phyloP scores from a whole-genome alignment of 1,139 yeast species.

The Blastobotrys ciferrii region DNA sequence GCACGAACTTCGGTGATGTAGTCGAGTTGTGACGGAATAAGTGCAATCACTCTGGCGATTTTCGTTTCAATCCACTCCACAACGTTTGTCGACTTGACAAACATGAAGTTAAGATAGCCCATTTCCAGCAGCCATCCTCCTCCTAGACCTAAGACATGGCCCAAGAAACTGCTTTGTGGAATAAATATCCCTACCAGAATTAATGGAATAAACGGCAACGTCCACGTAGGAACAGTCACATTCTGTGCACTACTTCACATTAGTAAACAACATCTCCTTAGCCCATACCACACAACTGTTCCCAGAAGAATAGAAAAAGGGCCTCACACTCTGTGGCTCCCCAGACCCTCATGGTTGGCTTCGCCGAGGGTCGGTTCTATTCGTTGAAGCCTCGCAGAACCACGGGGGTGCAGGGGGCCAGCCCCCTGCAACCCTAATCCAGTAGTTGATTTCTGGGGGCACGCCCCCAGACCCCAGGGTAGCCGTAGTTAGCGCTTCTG shows the following conservation, averaged over 20 bases:
- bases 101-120: constrained; percentile 54
- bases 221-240: constrained; percentile 55
- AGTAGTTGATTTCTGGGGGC: too few species aligned
- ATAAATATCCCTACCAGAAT: constrained; percentile 48
- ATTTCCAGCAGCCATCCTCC: constrained; percentile 55
- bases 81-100: constrained; percentile 62
- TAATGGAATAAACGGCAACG: constrained; percentile 57
- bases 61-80: constrained; percentile 66
- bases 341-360: too few species aligned
- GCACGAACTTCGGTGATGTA: constrained; percentile 60
- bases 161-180: constrained; percentile 67
- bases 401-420: too few species aligned
- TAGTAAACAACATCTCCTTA: too few species aligned
- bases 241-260: constrained; percentile 21
- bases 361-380: too few species aligned
- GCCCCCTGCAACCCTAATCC: too few species aligned
- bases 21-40: constrained; percentile 53
- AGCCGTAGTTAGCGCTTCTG: too few species aligned
- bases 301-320: too few species aligned
- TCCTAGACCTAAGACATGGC: constrained; percentile 58
- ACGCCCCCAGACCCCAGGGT: too few species aligned
- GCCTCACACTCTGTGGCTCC: too few species aligned
- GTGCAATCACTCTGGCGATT: constrained; percentile 47
- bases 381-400: too few species aligned
- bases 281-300: too few species aligned